These are phyloP conservation scores for Trichoderma atrobrunneum DNA, from an alignment of 2,329 filamentous ascomycete species.

Conservation along the genomic window DNA sequence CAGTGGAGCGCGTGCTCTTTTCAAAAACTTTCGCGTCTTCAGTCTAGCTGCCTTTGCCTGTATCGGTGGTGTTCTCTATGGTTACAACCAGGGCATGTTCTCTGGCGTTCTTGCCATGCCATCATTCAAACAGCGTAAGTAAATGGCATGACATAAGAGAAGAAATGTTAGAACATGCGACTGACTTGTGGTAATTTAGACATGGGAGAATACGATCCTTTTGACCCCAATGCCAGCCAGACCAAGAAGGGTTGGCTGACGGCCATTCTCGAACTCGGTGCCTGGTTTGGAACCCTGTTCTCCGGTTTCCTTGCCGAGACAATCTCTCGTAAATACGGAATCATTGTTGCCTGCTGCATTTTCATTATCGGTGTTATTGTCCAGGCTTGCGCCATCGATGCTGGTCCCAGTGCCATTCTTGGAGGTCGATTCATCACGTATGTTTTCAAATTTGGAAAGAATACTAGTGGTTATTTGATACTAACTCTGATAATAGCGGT, in stretches of 20 bases:
- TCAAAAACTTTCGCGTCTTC: conserved; percentile 61
- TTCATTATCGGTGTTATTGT: conserved; percentile 70
- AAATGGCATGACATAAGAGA: background rate
- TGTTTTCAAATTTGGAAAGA: conserved; percentile 14
- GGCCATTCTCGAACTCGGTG: conserved; percentile 71
- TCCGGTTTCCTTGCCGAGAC: conserved; percentile 70
- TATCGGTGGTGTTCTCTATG: conserved; percentile 61
- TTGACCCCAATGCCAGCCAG: conserved; percentile 43
- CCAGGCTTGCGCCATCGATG: conserved; percentile 57
- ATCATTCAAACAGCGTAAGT: conserved; percentile 50
- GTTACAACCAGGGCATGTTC: conserved; percentile 67
- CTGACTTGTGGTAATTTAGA: conserved; percentile 35
- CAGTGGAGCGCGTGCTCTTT: conserved; percentile 49
- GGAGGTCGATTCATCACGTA: conserved; percentile 69
- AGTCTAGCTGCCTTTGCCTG: conserved; percentile 61
- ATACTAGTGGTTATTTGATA: background rate
- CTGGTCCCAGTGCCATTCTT: conserved; percentile 59
- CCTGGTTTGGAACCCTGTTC: conserved; percentile 70
- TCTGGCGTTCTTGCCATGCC: conserved; percentile 62
- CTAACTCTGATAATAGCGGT: conserved; percentile 39
- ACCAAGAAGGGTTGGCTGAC: conserved; percentile 60
- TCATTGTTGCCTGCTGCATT: conserved; percentile 62
- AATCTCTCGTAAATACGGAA: conserved; percentile 65
- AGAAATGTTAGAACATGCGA: conserved; percentile 44
- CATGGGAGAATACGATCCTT: conserved; percentile 53